Evolutionary conservation across 1,284 basidiomycete genomes (phyloP), one percentile per base, ranked within the genome.

Genomic region (Ceratobasidium sp.): DNA sequence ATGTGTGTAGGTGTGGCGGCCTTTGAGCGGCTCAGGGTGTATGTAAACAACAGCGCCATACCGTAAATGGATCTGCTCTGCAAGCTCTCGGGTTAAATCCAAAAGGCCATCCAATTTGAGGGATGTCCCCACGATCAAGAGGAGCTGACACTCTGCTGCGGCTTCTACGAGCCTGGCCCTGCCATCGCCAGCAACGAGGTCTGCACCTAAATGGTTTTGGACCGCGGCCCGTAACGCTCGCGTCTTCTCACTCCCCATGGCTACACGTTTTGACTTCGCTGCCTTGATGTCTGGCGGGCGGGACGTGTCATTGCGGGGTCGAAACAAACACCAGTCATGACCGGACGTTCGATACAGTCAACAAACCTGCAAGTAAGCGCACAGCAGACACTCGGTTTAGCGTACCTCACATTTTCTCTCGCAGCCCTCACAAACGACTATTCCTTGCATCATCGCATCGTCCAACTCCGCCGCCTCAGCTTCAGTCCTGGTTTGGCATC

Each of bases 31-130:
- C 8, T 60, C 70, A 7, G 44, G n/a, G 27, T 33, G 23, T 30
- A 74, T 38, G 44, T 62, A 74, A 7, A 64, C 33, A 2, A 74
- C 70, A 16, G 70, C 70, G 4, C 70, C 70, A 33, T 30, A 50
- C 2, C 18, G 4, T n/a, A 30, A n/a, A 18, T 62, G 70, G 14
- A 74, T 14, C 5, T n/a, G 5, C 3, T 54, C 38, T 16, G 57
- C 59, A n/a, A 74, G 23, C 8, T 74, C 70, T 23, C 55, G 57
- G 5, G 18, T 52, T 12, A 62, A 27, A 7, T 50, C 44, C n/a
- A 44, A 5, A 2, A 74, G 27, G 2, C 16, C 14, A 5, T 27
- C 16, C 18, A 41, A 60, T 33, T 64, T 74, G 3, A 59, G 27
- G 7, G 41, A 33, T 5, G 38, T 20, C 6, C 70, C 70, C 2